Evolutionary conservation across 208 protist species (phyloP), one percentile per base, ranked within the genome.

Genomic region (Phytomonas sp.): DNA sequence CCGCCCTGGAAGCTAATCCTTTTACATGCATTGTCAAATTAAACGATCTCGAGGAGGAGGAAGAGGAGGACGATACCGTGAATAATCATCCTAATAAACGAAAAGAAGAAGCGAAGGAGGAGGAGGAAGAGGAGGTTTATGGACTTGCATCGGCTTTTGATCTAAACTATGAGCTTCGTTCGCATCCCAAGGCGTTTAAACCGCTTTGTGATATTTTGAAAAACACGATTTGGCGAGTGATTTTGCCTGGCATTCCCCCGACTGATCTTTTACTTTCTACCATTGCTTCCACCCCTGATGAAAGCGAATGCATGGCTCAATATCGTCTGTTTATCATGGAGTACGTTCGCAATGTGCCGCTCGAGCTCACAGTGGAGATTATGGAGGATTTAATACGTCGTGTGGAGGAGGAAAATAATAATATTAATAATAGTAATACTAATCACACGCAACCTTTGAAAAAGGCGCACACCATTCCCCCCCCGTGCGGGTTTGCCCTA

Each of bases 311-410:
- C 52, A 74, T 67, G 12, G 74, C 83, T 12, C 93, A 92, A 72
- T 91, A 85, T 61, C 63, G 88, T 33, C 68, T 92, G 67, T 81
- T 93, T 30, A 64, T 96, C 60, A 80, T 81, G 23, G 88, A 96
- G 79, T 90, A 94, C 77, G 89, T 94, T 66, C 83, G 86, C 29
- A 94, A 87, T 75, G 82, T 94, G 30, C 91, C 91, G 49, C 74
- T 93, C 59, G 84, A 92, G 78, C 70, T 96, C 32, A 92, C 88
- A 1, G 79, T 86, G 60, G 85, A 93, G 60, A 87, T 94, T 33
- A 59, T 93, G 5, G 75, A 79, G 19, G 86, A 94, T 64, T 11
- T 88, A 7, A 37, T 89, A 16, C 52, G 77, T 33, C 88, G 87
- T 16, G 75, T 93, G 5, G 82, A 90, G 69, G 73, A 70, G 1